Evolutionary conservation across 1,139 yeast genomes (phyloP), one percentile per base, ranked within the genome.

Genomic region (Nakaseomyces glabratus): DNA sequence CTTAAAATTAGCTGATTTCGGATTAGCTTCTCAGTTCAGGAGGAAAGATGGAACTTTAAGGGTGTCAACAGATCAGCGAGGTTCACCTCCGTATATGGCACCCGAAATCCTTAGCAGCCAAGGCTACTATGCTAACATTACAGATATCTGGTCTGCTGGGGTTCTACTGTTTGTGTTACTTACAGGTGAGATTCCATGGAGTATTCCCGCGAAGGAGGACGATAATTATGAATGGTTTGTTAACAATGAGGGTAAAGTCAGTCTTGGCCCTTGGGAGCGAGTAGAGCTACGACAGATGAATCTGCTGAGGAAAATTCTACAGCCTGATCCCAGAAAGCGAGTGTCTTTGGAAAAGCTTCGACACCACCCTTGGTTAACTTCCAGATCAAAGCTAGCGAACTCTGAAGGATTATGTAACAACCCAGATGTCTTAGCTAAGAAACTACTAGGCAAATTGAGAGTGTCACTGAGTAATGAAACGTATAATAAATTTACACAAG

Each of bases 81-180:
- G 84, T 0, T 74, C 81, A 1, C 80, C 80, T 3, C 84, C 84
- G 2, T 78, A 78, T 48, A 69, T 76, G 61, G 85, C 86, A 0
- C 86, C 86, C 1, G 86, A 78, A 45, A 68, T 78, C 20, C 62
- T 70, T 9, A 39, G 45, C 25, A 50, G 58, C 1, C 58, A 57
- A 21, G 56, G 59, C 8, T 74, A 74, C 46, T 74, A 70, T 36
- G 73, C 79, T 1, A 69, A 70, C 33, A 44, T 54, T 2, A 63
- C 74, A 2, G 82, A 76, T 50, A 58, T 75, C 10, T 76, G 84
- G 84, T 73, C 82, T 0, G 67, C 77, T 42, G 82, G 82, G 1
- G 62, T 75, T 2, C 71, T 77, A 5, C 43, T 75, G 11, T 76
- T 71, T 55, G 82, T 75, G 2, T 51, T 76, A 22, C 47, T 74